Evolutionary conservation across 2,329 filamentous ascomycete genomes (phyloP).

Genomic region (Corinectria fuckeliana): DNA sequence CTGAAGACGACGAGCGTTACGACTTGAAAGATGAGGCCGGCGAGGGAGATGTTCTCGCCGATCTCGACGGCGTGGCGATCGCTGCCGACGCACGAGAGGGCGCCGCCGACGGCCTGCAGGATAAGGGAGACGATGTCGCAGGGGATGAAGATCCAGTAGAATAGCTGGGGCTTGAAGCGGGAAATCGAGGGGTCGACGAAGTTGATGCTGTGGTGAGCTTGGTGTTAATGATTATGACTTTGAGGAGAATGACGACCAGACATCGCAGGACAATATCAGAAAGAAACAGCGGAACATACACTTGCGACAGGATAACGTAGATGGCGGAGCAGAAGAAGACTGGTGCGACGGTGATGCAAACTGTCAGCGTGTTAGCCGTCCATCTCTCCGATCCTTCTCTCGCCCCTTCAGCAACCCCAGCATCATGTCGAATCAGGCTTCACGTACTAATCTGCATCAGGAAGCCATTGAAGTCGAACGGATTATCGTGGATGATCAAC

Average conservation of each 20-base stretch:
- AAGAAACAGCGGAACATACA: conserved; percentile 25
- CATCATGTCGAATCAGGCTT: no score
- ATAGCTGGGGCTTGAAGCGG: conserved; percentile 28
- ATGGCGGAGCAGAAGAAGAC: conserved; percentile 41
- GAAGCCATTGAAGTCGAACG: conserved; percentile 63
- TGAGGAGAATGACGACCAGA: background rate
- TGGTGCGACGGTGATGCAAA: conserved; percentile 42
- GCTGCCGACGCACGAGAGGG: conserved; percentile 47
- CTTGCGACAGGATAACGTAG: conserved; percentile 39
- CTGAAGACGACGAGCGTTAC: conserved; percentile 55
- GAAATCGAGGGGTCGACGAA: conserved; percentile 32
- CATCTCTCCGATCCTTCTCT: background rate
- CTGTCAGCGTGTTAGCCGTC: conserved; percentile 21
- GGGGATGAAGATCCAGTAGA: conserved; percentile 44
- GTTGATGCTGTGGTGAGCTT: conserved; percentile 27
- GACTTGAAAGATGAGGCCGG: conserved; percentile 59
- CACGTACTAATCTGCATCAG: conserved; percentile 67
- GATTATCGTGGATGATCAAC: conserved; percentile 60
- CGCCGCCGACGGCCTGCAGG: conserved; percentile 59
- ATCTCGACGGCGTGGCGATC: conserved; percentile 38
- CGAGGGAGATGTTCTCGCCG: conserved; percentile 57
- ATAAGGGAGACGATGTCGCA: conserved; percentile 59
- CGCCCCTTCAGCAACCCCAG: background rate
- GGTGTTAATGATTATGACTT: background rate
- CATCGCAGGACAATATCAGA: background rate